Percentiles rank a stretch among this genome's conserved stretches.
These are phyloP conservation scores for Suillus lakei DNA, from an alignment of 768 basidiomycete species.

Conservation along the genomic window DNA sequence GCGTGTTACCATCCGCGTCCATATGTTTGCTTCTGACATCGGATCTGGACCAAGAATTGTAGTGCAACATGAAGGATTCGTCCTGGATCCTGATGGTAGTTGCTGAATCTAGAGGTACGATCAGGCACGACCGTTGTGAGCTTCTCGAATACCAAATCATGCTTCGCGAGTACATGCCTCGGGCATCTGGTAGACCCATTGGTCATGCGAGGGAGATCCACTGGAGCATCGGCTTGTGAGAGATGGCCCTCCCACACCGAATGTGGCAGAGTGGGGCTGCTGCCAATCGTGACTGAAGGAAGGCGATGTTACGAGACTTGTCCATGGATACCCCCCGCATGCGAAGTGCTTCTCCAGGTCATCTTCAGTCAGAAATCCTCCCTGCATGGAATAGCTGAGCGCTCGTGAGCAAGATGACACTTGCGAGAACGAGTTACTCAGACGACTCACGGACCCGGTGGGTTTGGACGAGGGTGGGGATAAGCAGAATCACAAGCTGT, in stretches of 20 bases:
- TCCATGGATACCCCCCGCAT: neutral
- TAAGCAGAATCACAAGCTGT: neutral
- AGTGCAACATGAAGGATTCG: neutral
- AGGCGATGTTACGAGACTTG: neutral
- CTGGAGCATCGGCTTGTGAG: neutral
- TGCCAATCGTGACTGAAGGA: neutral
- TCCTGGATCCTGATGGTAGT: neutral
- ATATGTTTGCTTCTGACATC: conserved; percentile 5
- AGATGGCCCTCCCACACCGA: neutral
- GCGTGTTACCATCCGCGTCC: conserved; percentile 7
- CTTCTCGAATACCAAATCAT: neutral
- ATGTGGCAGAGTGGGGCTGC: neutral
- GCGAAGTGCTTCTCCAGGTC: conserved; percentile 5
- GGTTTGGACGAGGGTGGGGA: neutral
- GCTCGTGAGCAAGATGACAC: neutral
- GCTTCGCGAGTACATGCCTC: conserved; percentile 1
- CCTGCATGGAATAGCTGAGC: conserved; percentile 2
- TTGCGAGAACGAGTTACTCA: neutral
- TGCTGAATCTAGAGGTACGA: neutral
- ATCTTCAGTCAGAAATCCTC: conserved; percentile 2
- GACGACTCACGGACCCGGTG: neutral
- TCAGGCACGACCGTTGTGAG: neutral
- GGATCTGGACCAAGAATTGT: neutral
- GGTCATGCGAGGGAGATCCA: neutral
- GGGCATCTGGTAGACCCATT: neutral